These are phyloP conservation scores for Pythium rishiriense DNA, from an alignment of 352 stramenopile species.

Conservation along the genomic window DNA sequence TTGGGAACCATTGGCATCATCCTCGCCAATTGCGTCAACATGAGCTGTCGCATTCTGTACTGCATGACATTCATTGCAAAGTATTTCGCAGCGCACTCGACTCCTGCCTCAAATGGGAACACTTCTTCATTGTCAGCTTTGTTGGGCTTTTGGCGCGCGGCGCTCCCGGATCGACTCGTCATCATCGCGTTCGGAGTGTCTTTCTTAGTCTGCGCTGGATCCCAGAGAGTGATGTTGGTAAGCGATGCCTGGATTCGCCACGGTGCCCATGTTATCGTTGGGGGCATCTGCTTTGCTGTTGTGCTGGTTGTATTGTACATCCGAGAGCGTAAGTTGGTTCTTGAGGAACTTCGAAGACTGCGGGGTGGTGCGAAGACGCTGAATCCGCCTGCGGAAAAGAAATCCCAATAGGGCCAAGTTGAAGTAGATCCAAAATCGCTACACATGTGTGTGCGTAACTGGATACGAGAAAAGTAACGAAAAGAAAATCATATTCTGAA, in stretches of 20 bases:
- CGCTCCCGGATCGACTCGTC: constrained; percentile 53
- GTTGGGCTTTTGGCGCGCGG: constrained; percentile 50
- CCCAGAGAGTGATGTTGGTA: constrained; percentile 42
- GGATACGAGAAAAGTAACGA: too few relatives aligned
- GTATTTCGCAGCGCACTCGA: constrained; percentile 38
- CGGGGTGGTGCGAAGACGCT: not conserved
- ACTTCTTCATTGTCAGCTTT: constrained; percentile 6
- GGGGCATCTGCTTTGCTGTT: constrained; percentile 43
- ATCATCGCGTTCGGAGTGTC: constrained; percentile 44
- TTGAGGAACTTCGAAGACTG: constrained; percentile 23
- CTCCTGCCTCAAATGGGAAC: not conserved
- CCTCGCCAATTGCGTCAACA: constrained; percentile 87
- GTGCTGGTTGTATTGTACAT: constrained; percentile 44
- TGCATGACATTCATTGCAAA: constrained; percentile 69
- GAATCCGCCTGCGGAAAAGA: not conserved
- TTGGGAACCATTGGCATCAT: constrained; percentile 77
- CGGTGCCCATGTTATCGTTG: constrained; percentile 46
- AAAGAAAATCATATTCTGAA: too few relatives aligned
- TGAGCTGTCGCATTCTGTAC: constrained; percentile 82
- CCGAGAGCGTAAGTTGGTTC: constrained; percentile 50
- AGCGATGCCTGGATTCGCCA: constrained; percentile 40
- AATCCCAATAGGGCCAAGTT: constrained; percentile 4
- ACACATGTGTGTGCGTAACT: too few relatives aligned
- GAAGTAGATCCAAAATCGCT: constrained; percentile 3
- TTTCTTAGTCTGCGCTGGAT: constrained; percentile 40